Percentiles rank a stretch among this genome's conserved stretches.
Conservation (phyloP, 2,329 filamentous ascomycete genomes). For the Colletotrichum sp. region DNA sequence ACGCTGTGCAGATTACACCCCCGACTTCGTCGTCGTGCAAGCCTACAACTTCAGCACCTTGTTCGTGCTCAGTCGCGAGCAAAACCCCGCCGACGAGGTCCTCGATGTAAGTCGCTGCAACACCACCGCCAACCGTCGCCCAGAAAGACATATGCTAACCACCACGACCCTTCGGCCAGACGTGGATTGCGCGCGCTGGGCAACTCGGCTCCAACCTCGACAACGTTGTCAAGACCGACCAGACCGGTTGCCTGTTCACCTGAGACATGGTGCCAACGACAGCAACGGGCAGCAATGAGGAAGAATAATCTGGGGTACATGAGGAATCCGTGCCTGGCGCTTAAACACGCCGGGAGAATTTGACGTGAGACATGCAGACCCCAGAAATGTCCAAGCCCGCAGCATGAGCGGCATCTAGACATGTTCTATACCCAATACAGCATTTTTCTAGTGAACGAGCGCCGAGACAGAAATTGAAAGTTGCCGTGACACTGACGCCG, state of each 20-base stretch:
- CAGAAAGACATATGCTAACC: not conserved
- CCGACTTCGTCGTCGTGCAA: slow-evolving; percentile 35
- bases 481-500: not conserved
- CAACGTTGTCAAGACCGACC: slow-evolving; percentile 30
- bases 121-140: not conserved
- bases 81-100: slow-evolving; percentile 27
- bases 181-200: slow-evolving; percentile 30
- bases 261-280: not conserved
- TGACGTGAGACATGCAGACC: not conserved
- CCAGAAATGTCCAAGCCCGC: not conserved
- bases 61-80: slow-evolving; percentile 35
- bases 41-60: slow-evolving; percentile 35
- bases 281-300: not conserved
- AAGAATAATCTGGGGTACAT: not conserved
- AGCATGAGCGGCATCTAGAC: not conserved
- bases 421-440: not conserved
- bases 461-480: not conserved
- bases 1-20: slow-evolving; percentile 27
- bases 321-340: slow-evolving; percentile 9
- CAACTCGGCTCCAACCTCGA: slow-evolving; percentile 27
- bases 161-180: slow-evolving; percentile 1
- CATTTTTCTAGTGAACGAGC: not conserved
- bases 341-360: not conserved
- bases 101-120: slow-evolving; percentile 29
- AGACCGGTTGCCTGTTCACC: slow-evolving; percentile 27